phyloP scores from a whole-genome alignment of 163 green algal genomes.

The Scenedesmus sp. region DNA sequence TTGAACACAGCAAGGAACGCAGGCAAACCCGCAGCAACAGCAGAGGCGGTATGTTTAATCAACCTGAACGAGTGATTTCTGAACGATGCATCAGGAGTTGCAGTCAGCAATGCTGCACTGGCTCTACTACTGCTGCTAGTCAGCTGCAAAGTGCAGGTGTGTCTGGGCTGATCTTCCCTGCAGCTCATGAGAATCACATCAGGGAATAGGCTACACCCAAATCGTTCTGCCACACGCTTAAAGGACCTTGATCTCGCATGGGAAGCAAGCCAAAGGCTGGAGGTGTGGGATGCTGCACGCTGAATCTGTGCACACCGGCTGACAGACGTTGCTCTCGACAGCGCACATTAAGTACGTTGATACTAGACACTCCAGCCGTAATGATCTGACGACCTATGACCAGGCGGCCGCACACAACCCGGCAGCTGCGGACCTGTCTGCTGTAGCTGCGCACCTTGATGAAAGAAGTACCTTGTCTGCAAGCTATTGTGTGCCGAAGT shows the following conservation, averaged over 20 bases:
- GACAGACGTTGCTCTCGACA: neutral
- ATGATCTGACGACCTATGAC: neutral
- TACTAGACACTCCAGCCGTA: neutral
- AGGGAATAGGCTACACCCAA: constrained; percentile 52
- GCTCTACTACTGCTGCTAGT: neutral
- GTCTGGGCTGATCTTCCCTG: constrained; percentile 51
- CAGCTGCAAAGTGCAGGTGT: neutral
- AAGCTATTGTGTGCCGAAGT: neutral
- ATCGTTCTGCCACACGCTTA: constrained; percentile 42
- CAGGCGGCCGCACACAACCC: neutral
- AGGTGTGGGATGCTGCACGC: constrained; percentile 21
- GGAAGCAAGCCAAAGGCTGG: constrained; percentile 53
- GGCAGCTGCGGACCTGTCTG: neutral
- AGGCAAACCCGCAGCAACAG: neutral
- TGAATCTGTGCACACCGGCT: neutral
- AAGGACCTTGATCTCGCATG: constrained; percentile 53
- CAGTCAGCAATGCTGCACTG: neutral
- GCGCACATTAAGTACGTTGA: no score
- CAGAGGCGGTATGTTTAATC: neutral
- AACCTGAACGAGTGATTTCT: neutral
- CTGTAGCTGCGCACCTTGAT: neutral
- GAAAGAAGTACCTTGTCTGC: neutral
- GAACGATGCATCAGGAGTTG: neutral
- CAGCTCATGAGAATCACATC: constrained; percentile 26
- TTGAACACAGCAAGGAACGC: neutral